Base-by-base conservation (phyloP, 345 rosid species). In the Nephelium lappaceum region DNA sequence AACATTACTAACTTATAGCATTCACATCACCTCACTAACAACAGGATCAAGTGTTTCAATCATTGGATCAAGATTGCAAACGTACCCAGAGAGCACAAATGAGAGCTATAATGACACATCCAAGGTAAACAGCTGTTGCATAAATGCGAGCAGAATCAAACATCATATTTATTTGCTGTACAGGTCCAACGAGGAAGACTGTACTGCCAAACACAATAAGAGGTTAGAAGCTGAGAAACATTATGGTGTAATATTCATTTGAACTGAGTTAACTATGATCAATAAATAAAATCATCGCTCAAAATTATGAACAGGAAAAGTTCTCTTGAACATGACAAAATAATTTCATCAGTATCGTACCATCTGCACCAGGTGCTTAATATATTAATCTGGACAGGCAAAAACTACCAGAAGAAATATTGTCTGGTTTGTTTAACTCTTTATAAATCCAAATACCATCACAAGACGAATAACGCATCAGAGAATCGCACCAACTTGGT, bases 121-220 rank as follows among this genome's bases (percentile, higher is more conserved):
- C 98, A 43, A 85, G 70, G 84, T 93, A 96, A 69, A 91, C 83
- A 36, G 92, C 84, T 24, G 97, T 92, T 71, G 98, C 99, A 85
- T 85, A 86, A 67, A 90, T 3, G 42, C 97, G 95, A 63, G 76
- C 84, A 67, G 95, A 81, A 80, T 93, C 97, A 74, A 96, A 89
- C 99, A 94, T 96, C 99, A 94, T 94, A 36, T 85, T 86, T 58
- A 94, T 60, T 78, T 96, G 99, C 75, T 83, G 91, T 76, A 63
- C 86, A 84, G 87, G 86, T 83, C 99, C 98, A 80, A 91, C 85
- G 72, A 96, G 90, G 81, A 96, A 93, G 83, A 87, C 99, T 93
- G 99, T 96, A 92, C 98, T 96, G 97, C 89, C 97, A 86, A 84
- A 83, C 71, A 80, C 31, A 77, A 75, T 78, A 77, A 72, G 70